Evolutionary conservation across 2,329 filamentous ascomycete genomes (phyloP), one percentile per base, ranked within the genome.

Genomic region (Cercospora zeae-maydis): DNA sequence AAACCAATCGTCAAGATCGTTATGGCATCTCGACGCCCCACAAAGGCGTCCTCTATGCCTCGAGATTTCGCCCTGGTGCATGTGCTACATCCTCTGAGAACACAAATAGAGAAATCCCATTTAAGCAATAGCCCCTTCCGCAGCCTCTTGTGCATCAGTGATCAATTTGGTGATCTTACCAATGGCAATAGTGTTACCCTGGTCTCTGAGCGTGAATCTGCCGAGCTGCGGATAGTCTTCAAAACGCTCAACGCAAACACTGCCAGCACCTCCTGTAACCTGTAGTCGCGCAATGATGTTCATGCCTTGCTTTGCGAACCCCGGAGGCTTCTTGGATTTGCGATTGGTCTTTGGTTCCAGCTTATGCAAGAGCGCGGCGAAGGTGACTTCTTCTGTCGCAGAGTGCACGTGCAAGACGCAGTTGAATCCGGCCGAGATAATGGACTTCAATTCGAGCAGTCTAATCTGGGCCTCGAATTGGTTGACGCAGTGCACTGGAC

Each of bases 161-260:
- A 90, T 86, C 65, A 99, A 85, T 84, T 93, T 97, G 64, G 92
- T 97, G 77, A 99, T 96, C 86, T 99, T 99, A 74, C 95, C 95
- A 80, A 99, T 99, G 61, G 95, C 95, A 81, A 99, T 97, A 0
- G 95, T 99, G 90, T 98, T 93, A 72, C 95, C 95, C 88, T 98
- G 74, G 59, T 75, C 92, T 84, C 92, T 84, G 59, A 96, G 83
- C 16, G 92, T 96, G 78, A 96, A 96, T 47, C 92, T 88, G 73
- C 92, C 92, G 78, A 96, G 85, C 79, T 98, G 95, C 64, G 93
- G 88, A 78, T 98, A 97, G 75, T 98, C 93, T 75, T 97, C 93
- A 72, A 97, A 99, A 67, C 84, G 87, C 80, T 99, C 95, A 27
- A 98, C 87, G 78, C 96, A 98, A 36, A 99, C 92, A 45, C 88